Conservation (phyloP, 1,284 basidiomycete genomes). For the Vanrija sp. region DNA sequence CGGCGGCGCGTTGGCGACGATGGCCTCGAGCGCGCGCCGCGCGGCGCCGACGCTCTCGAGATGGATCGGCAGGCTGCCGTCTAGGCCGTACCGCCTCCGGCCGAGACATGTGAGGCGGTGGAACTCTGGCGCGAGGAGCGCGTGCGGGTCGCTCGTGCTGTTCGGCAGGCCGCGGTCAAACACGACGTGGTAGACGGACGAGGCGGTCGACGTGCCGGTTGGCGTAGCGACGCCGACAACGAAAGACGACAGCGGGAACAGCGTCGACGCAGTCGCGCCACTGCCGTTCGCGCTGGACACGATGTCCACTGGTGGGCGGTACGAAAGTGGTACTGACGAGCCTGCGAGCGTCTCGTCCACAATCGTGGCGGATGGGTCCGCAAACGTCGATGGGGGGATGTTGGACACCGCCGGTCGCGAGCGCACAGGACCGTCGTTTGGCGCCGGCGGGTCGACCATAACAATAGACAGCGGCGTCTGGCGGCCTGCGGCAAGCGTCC, state of each 20-base stretch:
- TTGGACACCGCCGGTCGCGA: constrained; percentile 18
- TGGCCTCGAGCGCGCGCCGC: background rate
- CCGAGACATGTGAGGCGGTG: constrained; percentile 26
- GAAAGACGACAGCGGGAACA: constrained; percentile 30
- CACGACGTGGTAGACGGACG: constrained; percentile 26
- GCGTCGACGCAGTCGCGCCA: constrained; percentile 1
- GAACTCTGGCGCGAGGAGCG: constrained; percentile 21
- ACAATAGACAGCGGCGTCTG: constrained; percentile 19
- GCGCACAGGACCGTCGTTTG: constrained; percentile 1
- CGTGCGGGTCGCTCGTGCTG: constrained; percentile 7
- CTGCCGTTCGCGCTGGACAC: background rate
- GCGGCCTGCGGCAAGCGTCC: constrained; percentile 1
- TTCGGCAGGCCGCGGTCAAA: constrained; percentile 15
- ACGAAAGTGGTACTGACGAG: constrained; percentile 7
- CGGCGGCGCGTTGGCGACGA: background rate
- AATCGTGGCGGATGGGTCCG: constrained; percentile 28
- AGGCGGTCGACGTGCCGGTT: constrained; percentile 5
- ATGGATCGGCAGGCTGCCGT: constrained; percentile 13
- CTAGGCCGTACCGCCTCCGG: constrained; percentile 19
- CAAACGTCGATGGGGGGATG: constrained; percentile 21
- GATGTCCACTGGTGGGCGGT: constrained; percentile 16
- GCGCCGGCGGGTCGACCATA: constrained; percentile 12
- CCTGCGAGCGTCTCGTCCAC: constrained; percentile 32
- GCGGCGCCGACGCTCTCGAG: constrained; percentile 14
- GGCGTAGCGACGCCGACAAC: constrained; percentile 20